Evolutionary conservation across 2,329 filamentous ascomycete species (phyloP).

Genomic region (Rosellinia necatrix): DNA sequence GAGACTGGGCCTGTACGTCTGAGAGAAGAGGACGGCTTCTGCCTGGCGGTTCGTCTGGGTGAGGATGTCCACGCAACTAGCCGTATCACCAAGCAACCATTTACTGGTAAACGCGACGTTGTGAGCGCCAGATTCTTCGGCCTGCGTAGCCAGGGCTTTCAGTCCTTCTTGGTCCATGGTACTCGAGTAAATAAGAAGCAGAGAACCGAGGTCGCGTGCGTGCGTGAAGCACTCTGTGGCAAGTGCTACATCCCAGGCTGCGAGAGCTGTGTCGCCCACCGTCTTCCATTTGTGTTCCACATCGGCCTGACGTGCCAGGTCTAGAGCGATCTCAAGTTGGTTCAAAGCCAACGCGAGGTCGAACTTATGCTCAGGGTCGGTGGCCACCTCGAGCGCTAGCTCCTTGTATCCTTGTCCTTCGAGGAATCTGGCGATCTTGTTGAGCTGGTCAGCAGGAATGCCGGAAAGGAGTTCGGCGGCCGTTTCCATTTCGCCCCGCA

Average conservation of each 20-base stretch:
- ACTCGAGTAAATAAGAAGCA: constrained; percentile 86
- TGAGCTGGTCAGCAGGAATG: constrained; percentile 90
- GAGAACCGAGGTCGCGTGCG: constrained; percentile 86
- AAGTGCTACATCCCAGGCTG: constrained; percentile 82
- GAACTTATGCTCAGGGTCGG: constrained; percentile 94
- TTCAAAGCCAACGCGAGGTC: constrained; percentile 84
- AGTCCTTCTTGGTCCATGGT: constrained; percentile 80
- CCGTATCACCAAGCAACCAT: constrained; percentile 84
- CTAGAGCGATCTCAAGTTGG: constrained; percentile 82
- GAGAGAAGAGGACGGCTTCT: constrained; percentile 88
- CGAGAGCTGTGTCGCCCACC: constrained; percentile 87
- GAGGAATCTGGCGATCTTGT: constrained; percentile 96
- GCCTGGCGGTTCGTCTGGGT: constrained; percentile 77
- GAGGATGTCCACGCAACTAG: constrained; percentile 80
- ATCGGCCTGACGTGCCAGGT: constrained; percentile 81
- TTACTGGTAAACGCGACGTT: constrained; percentile 92
- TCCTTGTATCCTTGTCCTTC: constrained; percentile 98
- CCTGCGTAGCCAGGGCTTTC: constrained; percentile 71
- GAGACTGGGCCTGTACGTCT: constrained; percentile 90
- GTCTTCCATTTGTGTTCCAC: constrained; percentile 98
- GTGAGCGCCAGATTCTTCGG: constrained; percentile 76
- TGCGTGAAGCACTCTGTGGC: constrained; percentile 93
- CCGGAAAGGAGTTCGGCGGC: constrained; percentile 82
- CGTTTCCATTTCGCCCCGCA: constrained; percentile 90
- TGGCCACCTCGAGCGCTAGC: constrained; percentile 89